Base-by-base conservation (phyloP, 202 grass and related monocot genomes). In the Schoenoplectus triqueter region DNA sequence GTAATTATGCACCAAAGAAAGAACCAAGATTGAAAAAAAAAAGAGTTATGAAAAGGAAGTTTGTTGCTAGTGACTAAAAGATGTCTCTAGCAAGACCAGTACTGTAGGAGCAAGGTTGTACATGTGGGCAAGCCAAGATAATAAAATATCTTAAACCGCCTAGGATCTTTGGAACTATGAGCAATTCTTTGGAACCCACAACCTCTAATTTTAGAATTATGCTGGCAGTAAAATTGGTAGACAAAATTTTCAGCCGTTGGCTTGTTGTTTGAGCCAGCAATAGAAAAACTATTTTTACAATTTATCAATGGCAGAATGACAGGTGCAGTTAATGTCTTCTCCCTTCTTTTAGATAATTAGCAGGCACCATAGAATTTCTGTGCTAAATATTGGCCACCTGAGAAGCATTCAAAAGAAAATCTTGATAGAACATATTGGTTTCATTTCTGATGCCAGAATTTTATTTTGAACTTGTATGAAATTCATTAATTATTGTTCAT, bases 1-100 rank as follows among this genome's bases (percentile, higher is more conserved):
- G 31, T 59, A 17, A 78, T 60, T 79, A 45, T 4, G 21, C 73
- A 57, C 56, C 2, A 39, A 76, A 82, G 18, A 82, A 66, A 52
- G 50, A 77, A 57, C 20, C 50, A 77, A 6, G 52, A 50, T 50
- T 82, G 45, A 51, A 48, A 67, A 51, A 48, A 67, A 51, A 49
- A 49, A 10, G 20, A 47, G 15, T 50, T 82, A 18, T 15, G 31
- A 8, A 61, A 44, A 80, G 6, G 20, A 44, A 42, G 7, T 55
- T 15, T 46, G 19, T 11, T 40, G 3, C 18, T 68, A 47, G 15
- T 46, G 18, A 56, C 64, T 39, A 41, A 48, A 55, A 31, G 31
- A 39, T 70, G 19, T 10, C 0, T 60, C 49, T 71, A 48, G 46
- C 17, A 10, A 40, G 39, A 72, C 18, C 11, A 22, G 50, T 61